These are phyloP conservation scores for Chlorella variabilis DNA, from an alignment of 163 green algal species.

Conservation along the genomic window DNA sequence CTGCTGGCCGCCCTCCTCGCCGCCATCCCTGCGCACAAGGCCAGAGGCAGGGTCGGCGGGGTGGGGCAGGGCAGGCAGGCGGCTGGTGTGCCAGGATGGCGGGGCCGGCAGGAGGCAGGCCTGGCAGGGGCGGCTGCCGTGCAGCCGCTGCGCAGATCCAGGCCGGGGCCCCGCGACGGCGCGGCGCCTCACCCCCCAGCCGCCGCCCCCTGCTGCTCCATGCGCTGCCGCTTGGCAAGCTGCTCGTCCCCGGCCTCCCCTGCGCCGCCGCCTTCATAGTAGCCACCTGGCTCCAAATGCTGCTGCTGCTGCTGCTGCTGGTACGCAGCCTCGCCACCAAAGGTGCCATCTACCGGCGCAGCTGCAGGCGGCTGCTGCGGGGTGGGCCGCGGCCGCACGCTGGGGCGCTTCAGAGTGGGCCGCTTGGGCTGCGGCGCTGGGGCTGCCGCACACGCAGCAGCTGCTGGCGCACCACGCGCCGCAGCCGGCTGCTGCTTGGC, in stretches of 20 bases:
- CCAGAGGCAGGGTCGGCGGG: not conserved
- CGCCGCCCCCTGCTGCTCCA: not conserved
- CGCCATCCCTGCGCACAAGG: no score
- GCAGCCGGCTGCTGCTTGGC: conserved; percentile 6
- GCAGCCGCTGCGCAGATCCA: no score
- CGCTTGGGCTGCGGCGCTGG: not conserved
- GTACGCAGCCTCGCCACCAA: not conserved
- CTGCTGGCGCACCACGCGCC: no score
- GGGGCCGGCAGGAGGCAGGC: no score
- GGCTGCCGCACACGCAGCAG: not conserved
- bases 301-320: conserved; percentile 20
- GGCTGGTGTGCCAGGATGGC: not conserved
- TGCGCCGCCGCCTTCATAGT: not conserved
- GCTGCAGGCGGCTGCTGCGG: conserved; percentile 23
- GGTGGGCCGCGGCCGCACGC: not conserved
- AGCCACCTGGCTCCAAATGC: not conserved
- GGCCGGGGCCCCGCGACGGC: no score
- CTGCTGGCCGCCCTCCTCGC: not conserved
- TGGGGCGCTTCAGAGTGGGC: conserved; percentile 19
- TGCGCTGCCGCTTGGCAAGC: conserved; percentile 21
- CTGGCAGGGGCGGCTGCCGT: no score
- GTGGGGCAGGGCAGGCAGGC: not conserved
- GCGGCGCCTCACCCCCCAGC: no score
- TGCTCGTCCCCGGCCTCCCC: not conserved
- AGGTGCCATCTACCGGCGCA: conserved; percentile 11